Conservation (phyloP, 2,329 filamentous ascomycete species). For the Fusarium lyarnte region DNA sequence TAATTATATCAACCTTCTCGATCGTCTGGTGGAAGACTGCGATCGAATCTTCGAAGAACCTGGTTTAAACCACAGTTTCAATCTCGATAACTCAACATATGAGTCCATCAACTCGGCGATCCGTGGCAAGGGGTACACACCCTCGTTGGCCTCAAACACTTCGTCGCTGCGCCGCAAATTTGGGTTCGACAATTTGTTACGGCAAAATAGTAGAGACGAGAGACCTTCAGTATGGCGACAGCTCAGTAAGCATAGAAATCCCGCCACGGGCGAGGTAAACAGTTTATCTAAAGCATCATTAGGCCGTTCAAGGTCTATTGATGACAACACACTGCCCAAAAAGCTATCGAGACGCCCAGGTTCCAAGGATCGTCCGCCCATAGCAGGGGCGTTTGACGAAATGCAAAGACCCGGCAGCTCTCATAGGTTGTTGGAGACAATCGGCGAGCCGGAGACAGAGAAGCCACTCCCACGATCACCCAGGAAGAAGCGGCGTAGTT, state of each 20-base stretch:
- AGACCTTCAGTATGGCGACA: constrained; percentile 84
- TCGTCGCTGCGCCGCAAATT: constrained; percentile 88
- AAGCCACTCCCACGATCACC: constrained; percentile 52
- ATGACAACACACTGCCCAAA: constrained; percentile 64
- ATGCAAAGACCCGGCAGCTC: constrained; percentile 65
- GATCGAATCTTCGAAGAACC: constrained; percentile 84
- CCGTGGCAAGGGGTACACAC: constrained; percentile 70
- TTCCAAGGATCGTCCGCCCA: constrained; percentile 68
- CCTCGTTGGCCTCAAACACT: constrained; percentile 84
- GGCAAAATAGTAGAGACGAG: constrained; percentile 82
- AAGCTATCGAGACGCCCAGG: constrained; percentile 56
- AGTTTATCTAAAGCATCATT: constrained; percentile 75
- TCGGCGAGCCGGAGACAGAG: constrained; percentile 65
- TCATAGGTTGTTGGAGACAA: constrained; percentile 66
- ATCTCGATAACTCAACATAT: constrained; percentile 55
- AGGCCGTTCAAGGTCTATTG: constrained; percentile 79
- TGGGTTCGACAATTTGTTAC: constrained; percentile 78
- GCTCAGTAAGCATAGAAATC: constrained; percentile 81
- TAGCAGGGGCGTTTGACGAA: constrained; percentile 71
- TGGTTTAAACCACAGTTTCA: constrained; percentile 53
- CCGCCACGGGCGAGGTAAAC: constrained; percentile 66
- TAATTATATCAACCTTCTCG: constrained; percentile 87
- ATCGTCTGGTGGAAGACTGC: constrained; percentile 88
- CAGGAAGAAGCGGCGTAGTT: constrained; percentile 87
- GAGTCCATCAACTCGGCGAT: constrained; percentile 68